These are phyloP conservation scores for Agaricus sinodeliciosus DNA, from an alignment of 768 basidiomycete genomes.

Conservation along the genomic window DNA sequence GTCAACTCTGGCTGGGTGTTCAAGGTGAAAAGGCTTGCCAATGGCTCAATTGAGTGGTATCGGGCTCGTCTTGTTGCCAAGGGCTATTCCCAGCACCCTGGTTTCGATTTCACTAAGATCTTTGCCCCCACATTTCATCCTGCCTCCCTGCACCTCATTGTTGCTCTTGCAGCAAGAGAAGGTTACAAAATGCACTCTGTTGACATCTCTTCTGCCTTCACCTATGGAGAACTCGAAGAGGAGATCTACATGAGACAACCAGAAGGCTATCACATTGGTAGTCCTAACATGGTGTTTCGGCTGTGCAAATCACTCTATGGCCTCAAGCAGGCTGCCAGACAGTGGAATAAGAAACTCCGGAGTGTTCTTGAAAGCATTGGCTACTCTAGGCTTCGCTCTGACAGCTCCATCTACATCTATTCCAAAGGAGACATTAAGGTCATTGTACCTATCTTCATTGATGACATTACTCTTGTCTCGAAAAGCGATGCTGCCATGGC, in stretches of 20 bases:
- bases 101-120: slow-evolving; percentile 32
- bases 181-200: slow-evolving; percentile 24
- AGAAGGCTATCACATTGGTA: slow-evolving; percentile 17
- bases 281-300: slow-evolving; percentile 13
- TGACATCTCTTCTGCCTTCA: slow-evolving; percentile 27
- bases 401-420: slow-evolving; percentile 19
- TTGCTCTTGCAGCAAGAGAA: slow-evolving; percentile 22
- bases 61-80: slow-evolving; percentile 38
- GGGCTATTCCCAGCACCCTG: slow-evolving; percentile 29
- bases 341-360: slow-evolving; percentile 30
- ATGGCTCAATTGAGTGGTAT: slow-evolving; percentile 31
- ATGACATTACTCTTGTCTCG: slow-evolving; percentile 19
- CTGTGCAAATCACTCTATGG: slow-evolving; percentile 33
- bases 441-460: slow-evolving; percentile 25
- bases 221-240: slow-evolving; percentile 23
- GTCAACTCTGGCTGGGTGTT: slow-evolving; percentile 34
- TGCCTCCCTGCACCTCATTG: slow-evolving; percentile 3
- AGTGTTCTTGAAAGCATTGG: slow-evolving; percentile 16
- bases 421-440: slow-evolving; percentile 11
- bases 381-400: slow-evolving; percentile 17
- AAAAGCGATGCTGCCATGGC: slow-evolving; percentile 1
- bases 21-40: slow-evolving; percentile 17
- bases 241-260: slow-evolving; percentile 27
- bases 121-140: slow-evolving; percentile 23
- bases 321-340: slow-evolving; percentile 31